Evolutionary conservation across 2,329 filamentous ascomycete species (phyloP).

Genomic region (Mycosphaerelloides madeirae): DNA sequence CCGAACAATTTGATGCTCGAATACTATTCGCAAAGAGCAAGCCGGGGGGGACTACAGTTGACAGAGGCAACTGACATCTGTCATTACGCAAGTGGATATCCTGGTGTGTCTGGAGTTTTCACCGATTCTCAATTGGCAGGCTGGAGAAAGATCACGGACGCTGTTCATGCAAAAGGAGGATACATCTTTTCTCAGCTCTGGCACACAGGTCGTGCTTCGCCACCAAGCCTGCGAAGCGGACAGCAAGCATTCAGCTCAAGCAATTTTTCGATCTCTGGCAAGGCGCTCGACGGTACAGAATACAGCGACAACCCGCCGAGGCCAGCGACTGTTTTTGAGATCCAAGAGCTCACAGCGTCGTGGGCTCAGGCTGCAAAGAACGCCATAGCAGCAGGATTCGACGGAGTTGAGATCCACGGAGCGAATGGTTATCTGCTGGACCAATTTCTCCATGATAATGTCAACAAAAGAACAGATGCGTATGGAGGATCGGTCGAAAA

Average conservation of each 20-base stretch:
- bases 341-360: constrained; percentile 30
- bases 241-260: constrained; percentile 25
- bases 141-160: constrained; percentile 58
- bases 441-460: constrained; percentile 58
- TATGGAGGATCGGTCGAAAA: constrained; percentile 44
- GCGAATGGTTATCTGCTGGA: constrained; percentile 52
- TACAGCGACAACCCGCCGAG: constrained; percentile 33
- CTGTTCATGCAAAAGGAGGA: constrained; percentile 59
- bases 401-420: constrained; percentile 52
- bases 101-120: constrained; percentile 54
- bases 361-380: constrained; percentile 40
- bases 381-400: constrained; percentile 48
- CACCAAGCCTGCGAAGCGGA: constrained; percentile 20
- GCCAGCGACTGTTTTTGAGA: constrained; percentile 36
- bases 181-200: constrained; percentile 61
- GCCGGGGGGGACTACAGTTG: constrained; percentile 45
- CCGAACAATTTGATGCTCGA: constrained; percentile 37
- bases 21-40: constrained; percentile 53
- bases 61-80: constrained; percentile 52
- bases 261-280: constrained; percentile 30
- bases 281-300: constrained; percentile 26
- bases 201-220: constrained; percentile 49
- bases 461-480: constrained; percentile 48
- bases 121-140: constrained; percentile 51
- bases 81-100: constrained; percentile 40